Evolutionary conservation across 345 rosid species (phyloP).

Genomic region (Draba incana): DNA sequence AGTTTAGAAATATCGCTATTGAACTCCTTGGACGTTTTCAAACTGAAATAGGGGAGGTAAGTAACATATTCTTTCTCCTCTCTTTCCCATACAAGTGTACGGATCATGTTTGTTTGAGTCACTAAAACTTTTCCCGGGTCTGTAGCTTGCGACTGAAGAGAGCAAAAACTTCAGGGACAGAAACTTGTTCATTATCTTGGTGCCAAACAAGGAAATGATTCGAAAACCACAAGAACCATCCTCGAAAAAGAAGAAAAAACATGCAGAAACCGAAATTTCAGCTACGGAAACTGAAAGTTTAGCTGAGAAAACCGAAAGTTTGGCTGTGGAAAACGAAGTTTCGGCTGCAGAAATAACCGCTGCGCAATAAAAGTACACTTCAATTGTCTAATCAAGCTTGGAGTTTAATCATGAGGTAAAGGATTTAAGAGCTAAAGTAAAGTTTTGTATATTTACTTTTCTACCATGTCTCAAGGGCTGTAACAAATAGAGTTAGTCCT

Average conservation of each 20-base stretch:
- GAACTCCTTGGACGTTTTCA: conserved; percentile 86
- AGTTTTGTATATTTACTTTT: conserved; percentile 41
- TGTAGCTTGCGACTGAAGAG: conserved; percentile 91
- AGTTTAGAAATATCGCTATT: conserved; percentile 83
- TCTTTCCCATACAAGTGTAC: background rate
- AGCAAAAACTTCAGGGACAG: conserved; percentile 77
- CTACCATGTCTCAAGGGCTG: conserved; percentile 30
- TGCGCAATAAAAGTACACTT: background rate
- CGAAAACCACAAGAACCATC: conserved; percentile 76
- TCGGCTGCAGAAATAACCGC: conserved; percentile 17
- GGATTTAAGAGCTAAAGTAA: conserved; percentile 29
- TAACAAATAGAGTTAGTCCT: conserved; percentile 36
- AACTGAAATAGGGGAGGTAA: conserved; percentile 90
- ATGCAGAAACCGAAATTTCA: conserved; percentile 54
- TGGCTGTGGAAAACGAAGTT: conserved; percentile 35
- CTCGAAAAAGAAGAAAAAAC: conserved; percentile 59
- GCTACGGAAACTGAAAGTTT: conserved; percentile 54
- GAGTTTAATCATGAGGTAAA: conserved; percentile 17
- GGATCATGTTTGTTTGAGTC: conserved; percentile 22
- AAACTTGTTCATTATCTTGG: conserved; percentile 73
- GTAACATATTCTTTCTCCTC: conserved; percentile 42
- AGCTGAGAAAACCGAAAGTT: conserved; percentile 51
- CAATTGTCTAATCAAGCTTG: conserved; percentile 11
- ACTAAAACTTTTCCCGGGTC: background rate
- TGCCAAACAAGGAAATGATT: conserved; percentile 73